Evolutionary conservation across 2,329 filamentous ascomycete species (phyloP).

Genomic region (Sphaerulina populicola): DNA sequence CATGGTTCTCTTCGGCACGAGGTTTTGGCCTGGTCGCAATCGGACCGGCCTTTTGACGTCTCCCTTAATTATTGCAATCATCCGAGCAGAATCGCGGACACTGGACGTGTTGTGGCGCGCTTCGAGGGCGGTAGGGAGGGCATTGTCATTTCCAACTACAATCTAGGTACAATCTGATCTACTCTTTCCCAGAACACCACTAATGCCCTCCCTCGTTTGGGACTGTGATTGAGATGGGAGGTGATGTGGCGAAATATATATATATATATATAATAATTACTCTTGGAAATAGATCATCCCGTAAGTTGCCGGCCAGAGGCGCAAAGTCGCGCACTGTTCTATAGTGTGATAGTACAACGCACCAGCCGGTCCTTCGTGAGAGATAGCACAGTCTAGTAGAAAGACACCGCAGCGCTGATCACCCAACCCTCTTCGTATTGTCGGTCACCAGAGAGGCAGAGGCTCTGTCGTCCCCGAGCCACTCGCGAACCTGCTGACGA

Average conservation of each 20-base stretch:
- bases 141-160: too few species aligned
- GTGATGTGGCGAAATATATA: too few species aligned
- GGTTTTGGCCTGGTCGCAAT: background rate
- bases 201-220: too few species aligned
- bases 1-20: background rate
- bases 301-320: background rate
- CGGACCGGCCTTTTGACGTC: background rate
- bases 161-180: too few species aligned
- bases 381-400: background rate
- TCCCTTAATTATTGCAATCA: background rate
- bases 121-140: too few species aligned
- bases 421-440: constrained; percentile 3
- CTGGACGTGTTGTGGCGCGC: background rate
- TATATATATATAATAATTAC: background rate
- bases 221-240: too few species aligned
- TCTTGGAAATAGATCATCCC: background rate
- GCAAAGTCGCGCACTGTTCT: background rate
- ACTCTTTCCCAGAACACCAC: too few species aligned
- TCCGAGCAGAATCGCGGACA: background rate
- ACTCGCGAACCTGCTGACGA: constrained; percentile 13
- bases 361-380: background rate
- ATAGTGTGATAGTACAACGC: background rate
- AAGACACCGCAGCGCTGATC: background rate
- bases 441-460: background rate
- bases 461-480: constrained; percentile 9